phyloP scores from a whole-genome alignment of 176 grass and related monocot genomes.

The Secale cereale region DNA sequence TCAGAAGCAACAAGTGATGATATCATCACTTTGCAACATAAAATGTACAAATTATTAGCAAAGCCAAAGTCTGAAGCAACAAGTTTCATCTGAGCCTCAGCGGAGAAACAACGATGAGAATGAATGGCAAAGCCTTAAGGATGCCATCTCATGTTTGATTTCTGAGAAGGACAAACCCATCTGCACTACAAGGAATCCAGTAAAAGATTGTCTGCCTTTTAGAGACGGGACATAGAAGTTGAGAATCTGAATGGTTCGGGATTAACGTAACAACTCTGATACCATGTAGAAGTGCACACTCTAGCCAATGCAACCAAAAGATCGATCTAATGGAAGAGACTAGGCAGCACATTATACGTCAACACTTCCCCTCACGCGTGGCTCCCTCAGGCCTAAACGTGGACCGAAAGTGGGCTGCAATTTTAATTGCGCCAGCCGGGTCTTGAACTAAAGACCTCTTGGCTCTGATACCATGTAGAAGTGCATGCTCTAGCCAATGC shows the following conservation, averaged over 20 bases:
- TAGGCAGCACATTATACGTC: too few relatives aligned
- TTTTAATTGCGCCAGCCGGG: too few relatives aligned
- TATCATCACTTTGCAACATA: conserved; percentile 40
- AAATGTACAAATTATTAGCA: conserved; percentile 46
- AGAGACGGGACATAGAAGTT: conserved; percentile 43
- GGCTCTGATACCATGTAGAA: too few relatives aligned
- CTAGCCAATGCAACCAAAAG: too few relatives aligned
- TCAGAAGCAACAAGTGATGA: conserved; percentile 28
- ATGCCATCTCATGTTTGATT: conserved; percentile 37
- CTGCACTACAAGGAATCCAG: conserved; percentile 40
- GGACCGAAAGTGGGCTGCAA: too few relatives aligned
- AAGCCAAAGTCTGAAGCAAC: conserved; percentile 37
- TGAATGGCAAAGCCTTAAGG: conserved; percentile 44
- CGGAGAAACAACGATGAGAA: conserved; percentile 46
- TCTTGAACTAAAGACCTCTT: too few relatives aligned
- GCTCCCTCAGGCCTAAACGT: too few relatives aligned
- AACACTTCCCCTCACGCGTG: too few relatives aligned
- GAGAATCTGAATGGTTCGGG: conserved; percentile 37
- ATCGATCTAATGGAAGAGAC: too few relatives aligned
- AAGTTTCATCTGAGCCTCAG: conserved; percentile 43
- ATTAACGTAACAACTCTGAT: conserved; percentile 38
- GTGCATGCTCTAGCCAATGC: too few relatives aligned
- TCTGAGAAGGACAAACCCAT: conserved; percentile 38
- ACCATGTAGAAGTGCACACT: too few relatives aligned
- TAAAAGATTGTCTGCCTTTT: conserved; percentile 34